Evolutionary conservation across 2,329 filamentous ascomycete genomes (phyloP).

Genomic region (Microdochium bolleyi): DNA sequence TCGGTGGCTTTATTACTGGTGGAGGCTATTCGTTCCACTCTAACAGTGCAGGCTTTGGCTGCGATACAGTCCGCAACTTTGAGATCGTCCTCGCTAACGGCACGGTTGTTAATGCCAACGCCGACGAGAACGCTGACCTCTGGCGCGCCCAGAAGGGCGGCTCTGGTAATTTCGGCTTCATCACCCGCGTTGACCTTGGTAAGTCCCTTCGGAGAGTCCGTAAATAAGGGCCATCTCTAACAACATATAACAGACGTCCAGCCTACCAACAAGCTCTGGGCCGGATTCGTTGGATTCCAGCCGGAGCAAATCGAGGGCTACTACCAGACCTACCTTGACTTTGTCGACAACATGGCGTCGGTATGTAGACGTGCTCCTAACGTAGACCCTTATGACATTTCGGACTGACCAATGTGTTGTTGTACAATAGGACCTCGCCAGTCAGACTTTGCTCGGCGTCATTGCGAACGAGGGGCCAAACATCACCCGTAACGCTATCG

Average conservation of each 20-base stretch:
- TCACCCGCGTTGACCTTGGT: constrained; percentile 1
- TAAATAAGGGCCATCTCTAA: not conserved
- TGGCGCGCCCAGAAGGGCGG: constrained; percentile 7
- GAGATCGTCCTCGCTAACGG: constrained; percentile 27
- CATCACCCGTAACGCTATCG: constrained; percentile 17
- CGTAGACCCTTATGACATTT: not conserved
- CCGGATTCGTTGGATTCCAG: constrained; percentile 25
- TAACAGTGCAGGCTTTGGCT: constrained; percentile 29
- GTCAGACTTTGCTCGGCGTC: constrained; percentile 15
- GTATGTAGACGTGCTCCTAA: not conserved
- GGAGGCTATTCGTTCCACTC: constrained; percentile 14
- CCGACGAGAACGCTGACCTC: constrained; percentile 27
- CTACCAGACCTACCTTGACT: constrained; percentile 13
- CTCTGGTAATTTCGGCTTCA: constrained; percentile 3
- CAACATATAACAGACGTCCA: not conserved
- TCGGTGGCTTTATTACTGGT: constrained; percentile 15
- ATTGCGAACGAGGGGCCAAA: constrained; percentile 23
- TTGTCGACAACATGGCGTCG: constrained; percentile 6
- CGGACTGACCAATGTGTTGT: not conserved
- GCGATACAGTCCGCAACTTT: constrained; percentile 5
- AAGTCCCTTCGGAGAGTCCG: not conserved
- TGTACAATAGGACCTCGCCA: not conserved
- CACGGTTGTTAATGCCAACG: constrained; percentile 21
- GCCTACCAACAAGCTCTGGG: constrained; percentile 15
- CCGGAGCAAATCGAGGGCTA: constrained; percentile 4